Evolutionary conservation across 768 basidiomycete species (phyloP).

Genomic region (Leccinum truebloodii): DNA sequence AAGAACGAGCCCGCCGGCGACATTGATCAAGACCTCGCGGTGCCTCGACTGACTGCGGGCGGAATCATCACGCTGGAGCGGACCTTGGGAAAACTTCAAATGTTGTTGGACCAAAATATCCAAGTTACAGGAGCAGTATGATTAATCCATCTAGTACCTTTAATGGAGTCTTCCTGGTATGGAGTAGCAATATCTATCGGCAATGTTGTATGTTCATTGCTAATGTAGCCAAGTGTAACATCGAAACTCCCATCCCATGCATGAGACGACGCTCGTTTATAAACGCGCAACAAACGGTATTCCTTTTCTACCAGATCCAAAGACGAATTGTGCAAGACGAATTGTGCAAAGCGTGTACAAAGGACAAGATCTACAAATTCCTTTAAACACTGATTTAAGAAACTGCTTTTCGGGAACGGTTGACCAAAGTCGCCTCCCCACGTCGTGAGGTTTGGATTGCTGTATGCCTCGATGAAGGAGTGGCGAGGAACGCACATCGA

Average conservation of each 20-base stretch:
- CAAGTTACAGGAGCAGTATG: conserved; percentile 16
- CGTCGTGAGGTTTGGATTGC: conserved; percentile 75
- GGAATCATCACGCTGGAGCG: conserved; percentile 78
- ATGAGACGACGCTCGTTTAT: conserved; percentile 4
- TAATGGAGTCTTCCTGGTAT: conserved; percentile 17
- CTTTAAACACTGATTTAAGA: conserved; percentile 57
- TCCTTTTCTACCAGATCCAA: conserved; percentile 2
- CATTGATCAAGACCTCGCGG: conserved; percentile 48
- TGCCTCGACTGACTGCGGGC: conserved; percentile 77
- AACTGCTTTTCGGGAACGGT: conserved; percentile 66
- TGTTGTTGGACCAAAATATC: conserved; percentile 32
- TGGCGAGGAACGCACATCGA: conserved; percentile 3
- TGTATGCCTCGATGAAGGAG: conserved; percentile 64
- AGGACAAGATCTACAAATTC: conserved; percentile 7
- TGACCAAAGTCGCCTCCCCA: conserved; percentile 68
- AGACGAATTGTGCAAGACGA: conserved; percentile 1
- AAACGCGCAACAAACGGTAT: conserved; percentile 13
- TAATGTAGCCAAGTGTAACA: conserved; percentile 20
- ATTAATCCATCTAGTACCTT: conserved; percentile 17
- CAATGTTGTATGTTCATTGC: conserved; percentile 30
- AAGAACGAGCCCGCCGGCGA: conserved; percentile 34
- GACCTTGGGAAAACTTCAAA: conserved; percentile 67
- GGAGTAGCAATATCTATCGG: conserved; percentile 28
- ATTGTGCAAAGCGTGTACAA: conserved; percentile 15
- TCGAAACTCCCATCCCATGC: conserved; percentile 5